phyloP scores from a whole-genome alignment of 2,329 filamentous ascomycete genomes.

The Cryphonectria radicalis region DNA sequence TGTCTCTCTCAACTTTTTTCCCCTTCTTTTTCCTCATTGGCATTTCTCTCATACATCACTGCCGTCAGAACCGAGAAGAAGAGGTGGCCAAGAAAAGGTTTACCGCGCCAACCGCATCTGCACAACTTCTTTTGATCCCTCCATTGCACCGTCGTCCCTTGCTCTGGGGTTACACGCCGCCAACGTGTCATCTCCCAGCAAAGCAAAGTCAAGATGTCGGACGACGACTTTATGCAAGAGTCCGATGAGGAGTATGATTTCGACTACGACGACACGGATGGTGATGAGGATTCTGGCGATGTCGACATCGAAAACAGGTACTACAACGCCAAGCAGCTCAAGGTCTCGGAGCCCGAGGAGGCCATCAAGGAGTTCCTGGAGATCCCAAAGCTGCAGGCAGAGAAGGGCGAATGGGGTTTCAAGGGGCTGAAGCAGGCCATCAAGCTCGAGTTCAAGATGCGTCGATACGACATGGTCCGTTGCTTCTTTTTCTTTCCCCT shows the following conservation, averaged over 20 bases:
- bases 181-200: no score
- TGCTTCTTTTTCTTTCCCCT: not conserved
- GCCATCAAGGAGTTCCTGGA: slow-evolving; percentile 92
- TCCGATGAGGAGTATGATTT: slow-evolving; percentile 95
- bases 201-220: slow-evolving; percentile 65
- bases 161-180: not conserved
- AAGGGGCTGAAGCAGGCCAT: slow-evolving; percentile 98
- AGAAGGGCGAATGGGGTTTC: slow-evolving; percentile 99
- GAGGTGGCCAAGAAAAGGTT: not conserved
- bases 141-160: not conserved
- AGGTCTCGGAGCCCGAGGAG: slow-evolving; percentile 81
- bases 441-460: slow-evolving; percentile 93
- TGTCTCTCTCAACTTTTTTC: not conserved
- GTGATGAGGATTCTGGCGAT: slow-evolving; percentile 80
- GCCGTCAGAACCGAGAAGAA: not conserved
- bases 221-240: slow-evolving; percentile 94
- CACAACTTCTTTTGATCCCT: not conserved
- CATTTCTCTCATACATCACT: not conserved
- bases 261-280: slow-evolving; percentile 86
- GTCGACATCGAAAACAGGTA: slow-evolving; percentile 99
- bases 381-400: slow-evolving; percentile 79
- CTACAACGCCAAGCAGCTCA: slow-evolving; percentile 98
- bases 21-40: not conserved
- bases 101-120: not conserved
- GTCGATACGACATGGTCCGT: slow-evolving; percentile 77